Evolutionary conservation across 2,329 filamentous ascomycete genomes (phyloP), one percentile per base, ranked within the genome.

Genomic region (Stagonosporopsis rhizophila): DNA sequence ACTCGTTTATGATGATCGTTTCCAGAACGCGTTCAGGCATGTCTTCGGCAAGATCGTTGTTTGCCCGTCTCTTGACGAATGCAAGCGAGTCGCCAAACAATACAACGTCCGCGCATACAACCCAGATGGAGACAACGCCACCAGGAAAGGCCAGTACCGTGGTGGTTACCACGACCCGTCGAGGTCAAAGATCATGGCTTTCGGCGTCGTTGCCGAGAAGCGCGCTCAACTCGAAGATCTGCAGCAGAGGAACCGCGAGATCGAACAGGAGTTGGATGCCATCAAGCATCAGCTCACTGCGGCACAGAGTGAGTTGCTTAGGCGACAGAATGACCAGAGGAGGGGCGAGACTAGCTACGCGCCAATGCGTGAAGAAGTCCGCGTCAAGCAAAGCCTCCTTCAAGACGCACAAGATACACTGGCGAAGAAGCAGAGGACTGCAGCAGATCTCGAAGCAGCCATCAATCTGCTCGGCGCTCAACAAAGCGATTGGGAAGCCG

Each of bases 31-130:
- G 0, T 95, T 99, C 74, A 88, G 91, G 71, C 93, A 97, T 72
- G 92, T 99, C 0, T 99, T 99, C 77, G 95, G 93, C 42, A 96
- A 92, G 76, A 95, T 92, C 0, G 92, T 99, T 48, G 89, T 99
- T 52, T 98, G 95, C 65, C 93, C 94, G 2, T 96, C 92, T 65
- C 80, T 99, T 60, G 86, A 90, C 44, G 86, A 96, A 56, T 95
- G 93, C 44, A 87, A 90, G 12, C 92, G 97, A 71, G 97, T 97
- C 73, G 91, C 95, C 20, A 87, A 94, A 69, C 96, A 90, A 67
- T 94, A 98, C 69, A 90, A 90, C 17, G 88, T 98, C 22, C 92
- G 92, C 67, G 93, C 92, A 30, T 96, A 99, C 64, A 99, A 95
- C 0, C 90, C 91, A 3, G 93, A 98, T 54, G 95, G 95, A 75